A percentile compares a stretch with the other conserved stretches of the same genome.
phyloP scores from a whole-genome alignment of 1,139 yeast genomes.

The Dujonia santamariae region DNA sequence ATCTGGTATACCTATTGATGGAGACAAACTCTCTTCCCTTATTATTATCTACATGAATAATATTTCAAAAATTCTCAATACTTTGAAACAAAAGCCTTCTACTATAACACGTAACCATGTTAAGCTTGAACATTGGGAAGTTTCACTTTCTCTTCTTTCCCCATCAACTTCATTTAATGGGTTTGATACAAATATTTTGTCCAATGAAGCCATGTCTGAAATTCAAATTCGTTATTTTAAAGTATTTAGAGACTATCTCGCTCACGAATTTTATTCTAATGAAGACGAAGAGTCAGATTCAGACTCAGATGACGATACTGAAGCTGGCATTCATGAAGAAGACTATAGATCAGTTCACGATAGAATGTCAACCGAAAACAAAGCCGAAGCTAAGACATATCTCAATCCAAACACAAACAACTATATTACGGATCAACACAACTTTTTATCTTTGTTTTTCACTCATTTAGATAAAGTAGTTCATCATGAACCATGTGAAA shows the following conservation, averaged over 20 bases:
- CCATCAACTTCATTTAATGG: conserved; percentile 22
- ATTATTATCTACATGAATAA: conserved; percentile 31
- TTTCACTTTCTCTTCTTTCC: conserved; percentile 33
- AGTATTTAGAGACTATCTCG: conserved; percentile 33
- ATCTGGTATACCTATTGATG: conserved; percentile 10
- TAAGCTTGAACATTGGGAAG: conserved; percentile 43
- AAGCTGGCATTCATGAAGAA: conserved; percentile 8
- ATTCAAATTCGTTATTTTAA: conserved; percentile 33
- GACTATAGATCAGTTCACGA: background rate
- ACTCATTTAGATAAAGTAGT: conserved; percentile 33
- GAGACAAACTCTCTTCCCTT: conserved; percentile 20
- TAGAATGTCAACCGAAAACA: background rate
- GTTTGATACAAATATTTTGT: conserved; percentile 14
- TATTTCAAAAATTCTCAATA: conserved; percentile 29
- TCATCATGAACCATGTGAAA: conserved; percentile 17
- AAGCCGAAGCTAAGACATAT: conserved; percentile 18
- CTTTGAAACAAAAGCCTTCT: conserved; percentile 28
- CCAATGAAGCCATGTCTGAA: conserved; percentile 22
- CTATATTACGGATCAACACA: conserved; percentile 35
- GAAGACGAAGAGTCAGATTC: conserved; percentile 9
- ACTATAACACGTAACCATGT: conserved; percentile 40
- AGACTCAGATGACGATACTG: conserved; percentile 4
- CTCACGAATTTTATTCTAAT: conserved; percentile 24
- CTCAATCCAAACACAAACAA: conserved; percentile 36
- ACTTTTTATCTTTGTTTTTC: conserved; percentile 33